Base-by-base conservation (phyloP, 2,329 filamentous ascomycete genomes). In the Nectriaceae sp. region DNA sequence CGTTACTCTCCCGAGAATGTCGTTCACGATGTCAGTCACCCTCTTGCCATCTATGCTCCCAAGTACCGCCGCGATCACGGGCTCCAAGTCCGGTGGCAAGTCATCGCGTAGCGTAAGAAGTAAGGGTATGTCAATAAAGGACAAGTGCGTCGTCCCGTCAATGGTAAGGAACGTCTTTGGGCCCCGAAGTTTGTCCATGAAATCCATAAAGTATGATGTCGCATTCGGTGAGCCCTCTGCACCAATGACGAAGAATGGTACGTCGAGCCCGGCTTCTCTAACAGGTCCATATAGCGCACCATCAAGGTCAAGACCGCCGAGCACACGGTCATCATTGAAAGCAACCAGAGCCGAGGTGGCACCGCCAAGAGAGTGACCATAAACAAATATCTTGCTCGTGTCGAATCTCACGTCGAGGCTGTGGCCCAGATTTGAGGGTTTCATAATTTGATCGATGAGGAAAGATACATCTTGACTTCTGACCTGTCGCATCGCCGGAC, bases 311-410 rank as follows among this genome's bases (percentile, higher is more conserved):
- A 72, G 47, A 36, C 67, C 70, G 5, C 59, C 70, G 3, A 57
- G 47, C 47, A 73, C 59, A 16, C 69, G 61, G 1, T 47, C 40
- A 40, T 71, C 69, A 3, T 48, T 40, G 19, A 58, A 46, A 44
- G 66, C 57, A 10, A 60, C 59, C 5, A 57, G 56, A 4, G 65
- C 65, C 0, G 70, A 55, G 0, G 69, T 61, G 2, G 67, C 66
- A 3, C 67, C 68, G 15, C 68, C 68, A 8, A 70, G 55, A 4
- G 66, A 70, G 50, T 70, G 67, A 0, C 72, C 71, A 37, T 66
- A 69, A 19, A 69, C 61, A 33, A 50, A 44, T 15, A 57, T 38
- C 22, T 53, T 54, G n/a, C 38, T 40, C 8, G 49, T 45, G 42
- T 60, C 47, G 10, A 64, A 36, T 11, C 8, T 11, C 5, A 16